Conservation (phyloP, 805 yeast genomes). For the Alloascoidea africana region DNA sequence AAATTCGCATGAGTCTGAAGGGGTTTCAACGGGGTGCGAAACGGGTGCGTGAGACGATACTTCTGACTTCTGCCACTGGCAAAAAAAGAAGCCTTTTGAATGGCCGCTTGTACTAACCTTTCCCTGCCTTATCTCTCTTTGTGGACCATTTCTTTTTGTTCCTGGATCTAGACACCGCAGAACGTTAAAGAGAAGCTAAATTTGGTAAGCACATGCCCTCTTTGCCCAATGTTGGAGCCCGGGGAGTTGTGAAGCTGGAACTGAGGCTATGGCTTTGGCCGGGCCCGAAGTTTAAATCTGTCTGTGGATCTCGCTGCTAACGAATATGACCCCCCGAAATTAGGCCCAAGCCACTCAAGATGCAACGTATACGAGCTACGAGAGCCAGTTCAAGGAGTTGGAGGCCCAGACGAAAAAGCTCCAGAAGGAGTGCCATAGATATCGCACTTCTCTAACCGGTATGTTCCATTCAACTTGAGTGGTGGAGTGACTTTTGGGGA, state of each 20-base stretch:
- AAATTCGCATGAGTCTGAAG: not conserved
- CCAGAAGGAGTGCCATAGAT: not conserved
- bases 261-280: too few species aligned
- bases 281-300: too few species aligned
- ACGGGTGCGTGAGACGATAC: not conserved
- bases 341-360: too few species aligned
- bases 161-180: not conserved
- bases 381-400: constrained; percentile 1
- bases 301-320: too few species aligned
- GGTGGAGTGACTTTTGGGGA: not conserved
- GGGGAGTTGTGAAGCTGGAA: too few species aligned
- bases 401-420: not conserved
- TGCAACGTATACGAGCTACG: constrained; percentile 1
- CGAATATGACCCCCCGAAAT: too few species aligned
- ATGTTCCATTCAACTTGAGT: not conserved
- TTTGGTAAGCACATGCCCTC: not conserved
- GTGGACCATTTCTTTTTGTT: too few species aligned
- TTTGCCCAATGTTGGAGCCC: too few species aligned
- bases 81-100: too few species aligned
- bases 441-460: not conserved
- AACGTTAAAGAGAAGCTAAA: constrained; percentile 1
- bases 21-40: constrained; percentile 1
- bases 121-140: not conserved
- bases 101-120: not conserved
- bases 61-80: too few species aligned